Conservation (phyloP, 2,329 filamentous ascomycete genomes). For the Colletotrichum sp. region DNA sequence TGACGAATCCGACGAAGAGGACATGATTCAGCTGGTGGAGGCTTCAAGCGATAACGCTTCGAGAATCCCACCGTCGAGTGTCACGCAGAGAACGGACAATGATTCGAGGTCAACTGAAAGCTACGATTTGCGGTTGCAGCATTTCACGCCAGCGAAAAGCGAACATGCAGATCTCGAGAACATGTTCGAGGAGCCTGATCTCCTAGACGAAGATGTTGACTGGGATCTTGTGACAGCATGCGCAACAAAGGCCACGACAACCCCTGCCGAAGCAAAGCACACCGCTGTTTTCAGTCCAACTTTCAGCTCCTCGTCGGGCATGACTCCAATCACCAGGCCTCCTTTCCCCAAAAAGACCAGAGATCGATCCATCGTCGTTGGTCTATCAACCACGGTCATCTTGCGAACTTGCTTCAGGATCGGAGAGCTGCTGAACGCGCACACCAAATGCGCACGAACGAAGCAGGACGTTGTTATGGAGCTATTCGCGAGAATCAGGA, state of each 20-base stretch:
- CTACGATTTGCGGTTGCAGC: neutral
- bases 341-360: constrained; percentile 53
- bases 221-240: constrained; percentile 38
- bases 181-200: constrained; percentile 18
- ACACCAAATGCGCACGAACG: constrained; percentile 34
- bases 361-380: constrained; percentile 59
- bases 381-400: constrained; percentile 49
- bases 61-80: neutral
- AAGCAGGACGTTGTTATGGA: constrained; percentile 57
- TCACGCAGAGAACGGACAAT: neutral
- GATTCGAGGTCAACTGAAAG: neutral
- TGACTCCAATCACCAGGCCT: constrained; percentile 53
- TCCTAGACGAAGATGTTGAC: constrained; percentile 44
- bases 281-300: constrained; percentile 24
- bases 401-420: constrained; percentile 69
- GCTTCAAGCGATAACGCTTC: neutral
- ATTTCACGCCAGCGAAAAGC: neutral
- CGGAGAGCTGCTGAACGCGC: constrained; percentile 61
- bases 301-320: neutral
- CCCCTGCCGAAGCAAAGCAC: neutral
- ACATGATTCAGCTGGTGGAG: neutral
- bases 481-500: constrained; percentile 65
- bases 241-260: neutral
- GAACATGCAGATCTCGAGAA: neutral
- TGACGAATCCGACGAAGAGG: neutral